Base-by-base conservation (phyloP, 2,329 filamentous ascomycete species). In the Pseudogymnoascus pannorum region DNA sequence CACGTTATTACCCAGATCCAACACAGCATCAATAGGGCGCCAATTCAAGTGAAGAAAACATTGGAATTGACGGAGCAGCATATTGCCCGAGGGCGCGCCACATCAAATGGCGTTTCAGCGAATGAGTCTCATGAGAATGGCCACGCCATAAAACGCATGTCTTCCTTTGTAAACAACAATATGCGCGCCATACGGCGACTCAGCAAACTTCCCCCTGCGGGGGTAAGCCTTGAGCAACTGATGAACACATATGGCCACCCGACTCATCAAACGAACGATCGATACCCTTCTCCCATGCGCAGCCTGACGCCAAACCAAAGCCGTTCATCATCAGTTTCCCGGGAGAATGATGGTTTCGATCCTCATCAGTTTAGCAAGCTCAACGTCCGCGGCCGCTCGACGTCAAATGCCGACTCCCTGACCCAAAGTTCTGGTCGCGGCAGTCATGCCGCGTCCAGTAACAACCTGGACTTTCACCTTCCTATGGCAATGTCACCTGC, bases 121-220 rank as follows among this genome's bases (percentile, higher is more conserved):
- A 75, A 77, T 61, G 77, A 76, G 61, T 71, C 73, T 4, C 73
- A 77, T 59, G 74, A 76, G 58, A 77, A 78, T 61, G 72, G 68
- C 12, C 73, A 71, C 24, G 77, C 78, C 3, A 66, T 79, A 57
- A 72, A 72, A 16, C 74, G 76, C 20, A 80, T 81, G 75, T 77
- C 75, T 11, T 72, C 61, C 35, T 79, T 79, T 66, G 73, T 78
- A 44, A 73, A 75, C 63, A 72, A 70, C 60, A 78, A 78, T 66
- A 75, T 73, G 70, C 73, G 73, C 22, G 72, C 75, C 5, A 78
- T 79, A 60, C 71, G 76, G 1, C 67, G 77, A 4, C 71, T 79
- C 6, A 77, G 74, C 66, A 75, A 72, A 58, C 69, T 77, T 66
- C 75, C 76, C 11, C 18, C 59, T 5, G 22, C 59, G 11, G 61